These are phyloP conservation scores for Cornus controversa DNA, from an alignment of 148 eudicot genomes.

Conservation along the genomic window DNA sequence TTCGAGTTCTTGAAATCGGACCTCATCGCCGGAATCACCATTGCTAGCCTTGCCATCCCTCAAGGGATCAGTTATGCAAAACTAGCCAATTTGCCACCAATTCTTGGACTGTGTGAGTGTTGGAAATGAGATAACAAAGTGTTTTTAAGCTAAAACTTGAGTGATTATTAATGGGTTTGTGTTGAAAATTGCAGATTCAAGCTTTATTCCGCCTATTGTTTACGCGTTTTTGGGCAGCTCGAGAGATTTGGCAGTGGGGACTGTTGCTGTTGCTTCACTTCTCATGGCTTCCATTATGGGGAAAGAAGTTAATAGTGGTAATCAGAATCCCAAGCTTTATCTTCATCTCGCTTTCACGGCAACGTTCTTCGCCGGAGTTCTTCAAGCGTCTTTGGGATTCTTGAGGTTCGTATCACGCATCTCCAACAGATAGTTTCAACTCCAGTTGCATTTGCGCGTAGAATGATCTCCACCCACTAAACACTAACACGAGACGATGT, in stretches of 20 bases:
- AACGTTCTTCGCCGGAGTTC: slow-evolving; percentile 71
- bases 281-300: slow-evolving; percentile 75
- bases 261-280: slow-evolving; percentile 84
- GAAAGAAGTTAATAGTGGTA: slow-evolving; percentile 49
- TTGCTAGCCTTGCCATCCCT: slow-evolving; percentile 93
- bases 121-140: too few relatives aligned
- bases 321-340: slow-evolving; percentile 62
- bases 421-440: too few relatives aligned
- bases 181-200: slow-evolving; percentile 52
- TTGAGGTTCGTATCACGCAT: not conserved
- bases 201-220: slow-evolving; percentile 90
- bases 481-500: too few relatives aligned
- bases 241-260: slow-evolving; percentile 86
- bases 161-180: not conserved
- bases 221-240: slow-evolving; percentile 98
- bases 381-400: slow-evolving; percentile 73
- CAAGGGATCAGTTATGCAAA: slow-evolving; percentile 99
- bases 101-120: slow-evolving; percentile 90
- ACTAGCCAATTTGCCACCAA: slow-evolving; percentile 87
- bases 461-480: too few relatives aligned
- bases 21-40: slow-evolving; percentile 81
- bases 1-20: slow-evolving; percentile 63
- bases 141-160: too few relatives aligned
- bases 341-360: slow-evolving; percentile 91
- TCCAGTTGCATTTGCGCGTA: too few relatives aligned